Evolutionary conservation across 495 filamentous ascomycete species (phyloP).

Genomic region (Neurospora sp.): DNA sequence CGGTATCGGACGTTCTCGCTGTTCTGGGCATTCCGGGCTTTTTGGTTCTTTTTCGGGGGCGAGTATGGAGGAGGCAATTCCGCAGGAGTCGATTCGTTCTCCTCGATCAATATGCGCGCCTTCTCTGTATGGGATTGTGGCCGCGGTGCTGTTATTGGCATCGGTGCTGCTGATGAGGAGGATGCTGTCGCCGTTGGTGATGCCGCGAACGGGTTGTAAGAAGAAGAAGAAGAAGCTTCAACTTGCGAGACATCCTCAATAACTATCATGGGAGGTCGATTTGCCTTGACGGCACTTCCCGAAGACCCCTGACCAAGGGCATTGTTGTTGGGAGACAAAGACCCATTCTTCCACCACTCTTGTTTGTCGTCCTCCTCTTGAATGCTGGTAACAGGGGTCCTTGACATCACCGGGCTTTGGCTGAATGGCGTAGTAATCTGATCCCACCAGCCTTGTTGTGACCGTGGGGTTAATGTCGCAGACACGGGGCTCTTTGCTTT

Average conservation of each 20-base stretch:
- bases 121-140: slow-evolving; percentile 27
- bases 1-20: slow-evolving; percentile 24
- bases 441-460: slow-evolving; percentile 79
- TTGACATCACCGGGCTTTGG: slow-evolving; percentile 5
- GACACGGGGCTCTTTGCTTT: slow-evolving; percentile 11
- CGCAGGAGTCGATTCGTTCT: slow-evolving; percentile 4
- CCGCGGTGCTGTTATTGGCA: slow-evolving; percentile 9
- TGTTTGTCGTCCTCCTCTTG: background rate
- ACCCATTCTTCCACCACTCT: slow-evolving; percentile 33
- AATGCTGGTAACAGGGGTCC: background rate
- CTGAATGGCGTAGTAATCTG: slow-evolving; percentile 67
- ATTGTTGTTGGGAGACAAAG: slow-evolving; percentile 10
- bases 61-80: slow-evolving; percentile 37
- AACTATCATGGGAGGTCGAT: slow-evolving; percentile 5
- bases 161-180: slow-evolving; percentile 10
- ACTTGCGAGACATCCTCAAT: slow-evolving; percentile 12
- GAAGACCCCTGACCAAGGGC: slow-evolving; percentile 2
- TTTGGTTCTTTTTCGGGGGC: slow-evolving; percentile 15
- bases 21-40: background rate
- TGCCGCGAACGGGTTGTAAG: background rate
- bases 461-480: slow-evolving; percentile 18
- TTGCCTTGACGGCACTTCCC: background rate
- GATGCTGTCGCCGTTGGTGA: background rate
- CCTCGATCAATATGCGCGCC: slow-evolving; percentile 24
- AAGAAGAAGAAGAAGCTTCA: background rate